phyloP scores from a whole-genome alignment of 176 grass and related monocot genomes.

The Thinopyrum elongatum region DNA sequence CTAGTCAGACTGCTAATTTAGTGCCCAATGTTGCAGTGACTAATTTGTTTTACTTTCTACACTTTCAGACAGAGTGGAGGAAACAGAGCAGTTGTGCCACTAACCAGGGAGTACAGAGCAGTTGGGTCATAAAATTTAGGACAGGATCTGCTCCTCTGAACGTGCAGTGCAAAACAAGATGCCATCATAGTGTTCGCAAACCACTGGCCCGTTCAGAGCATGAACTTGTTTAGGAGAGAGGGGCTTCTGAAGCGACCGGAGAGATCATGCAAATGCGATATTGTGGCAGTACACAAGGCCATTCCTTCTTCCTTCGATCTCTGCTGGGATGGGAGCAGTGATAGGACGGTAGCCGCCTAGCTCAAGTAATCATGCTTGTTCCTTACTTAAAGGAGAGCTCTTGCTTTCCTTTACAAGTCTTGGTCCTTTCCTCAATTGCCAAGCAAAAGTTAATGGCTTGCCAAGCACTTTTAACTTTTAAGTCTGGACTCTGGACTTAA shows the following conservation, averaged over 20 bases:
- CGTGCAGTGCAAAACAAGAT: constrained; percentile 20
- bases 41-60: neutral
- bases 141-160: constrained; percentile 30
- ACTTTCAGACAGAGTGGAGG: constrained; percentile 18
- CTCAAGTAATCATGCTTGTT: constrained; percentile 46
- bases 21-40: neutral
- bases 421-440: constrained; percentile 35
- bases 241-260: neutral
- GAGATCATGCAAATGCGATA: constrained; percentile 9
- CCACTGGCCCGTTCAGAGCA: constrained; percentile 20
- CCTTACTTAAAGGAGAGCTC: no score
- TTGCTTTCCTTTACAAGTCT: constrained; percentile 37
- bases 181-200: constrained; percentile 34
- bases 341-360: constrained; percentile 30
- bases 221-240: constrained; percentile 23
- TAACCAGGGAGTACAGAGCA: constrained; percentile 34
- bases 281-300: constrained; percentile 2
- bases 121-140: constrained; percentile 42
- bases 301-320: constrained; percentile 38
- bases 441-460: constrained; percentile 28
- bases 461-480: neutral
- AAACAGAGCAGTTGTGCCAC: constrained; percentile 2
- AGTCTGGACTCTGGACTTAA: no score
- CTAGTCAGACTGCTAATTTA: neutral
- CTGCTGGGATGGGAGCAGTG: constrained; percentile 20